Evolutionary conservation across 1,284 basidiomycete species (phyloP).

Genomic region (Meira miltonrushii): DNA sequence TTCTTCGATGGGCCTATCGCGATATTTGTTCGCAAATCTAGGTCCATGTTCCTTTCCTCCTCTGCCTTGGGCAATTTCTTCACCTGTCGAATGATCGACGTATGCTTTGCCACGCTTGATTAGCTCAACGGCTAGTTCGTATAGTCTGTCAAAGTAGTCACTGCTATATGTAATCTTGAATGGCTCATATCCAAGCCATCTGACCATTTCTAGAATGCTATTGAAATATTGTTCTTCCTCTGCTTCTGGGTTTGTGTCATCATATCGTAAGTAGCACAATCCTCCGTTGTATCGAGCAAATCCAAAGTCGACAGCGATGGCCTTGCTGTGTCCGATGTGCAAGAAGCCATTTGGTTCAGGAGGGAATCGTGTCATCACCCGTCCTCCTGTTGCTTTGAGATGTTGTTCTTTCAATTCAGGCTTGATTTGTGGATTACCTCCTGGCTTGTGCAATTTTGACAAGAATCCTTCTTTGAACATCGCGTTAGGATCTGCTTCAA

Average conservation of each 20-base stretch:
- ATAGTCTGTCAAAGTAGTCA: constrained; percentile 87
- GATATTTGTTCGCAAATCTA: constrained; percentile 79
- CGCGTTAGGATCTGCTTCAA: constrained; percentile 55
- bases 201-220: constrained; percentile 87
- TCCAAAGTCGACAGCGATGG: constrained; percentile 96
- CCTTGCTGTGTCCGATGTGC: constrained; percentile 93
- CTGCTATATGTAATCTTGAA: constrained; percentile 99
- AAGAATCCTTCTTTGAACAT: constrained; percentile 96
- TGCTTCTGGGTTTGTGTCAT: constrained; percentile 97
- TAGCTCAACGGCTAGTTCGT: constrained; percentile 83
- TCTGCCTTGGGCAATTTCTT: constrained; percentile 82
- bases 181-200: constrained; percentile 97
- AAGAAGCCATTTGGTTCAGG: constrained; percentile 97
- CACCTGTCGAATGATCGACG: constrained; percentile 90
- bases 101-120: constrained; percentile 89
- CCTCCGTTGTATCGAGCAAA: constrained; percentile 89
- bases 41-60: constrained; percentile 77
- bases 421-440: constrained; percentile 84
- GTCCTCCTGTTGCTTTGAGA: constrained; percentile 71
- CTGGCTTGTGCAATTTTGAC: constrained; percentile 84
- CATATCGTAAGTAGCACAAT: constrained; percentile 86
- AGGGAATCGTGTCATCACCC: constrained; percentile 93
- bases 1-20: constrained; percentile 75
- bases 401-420: constrained; percentile 75
- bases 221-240: constrained; percentile 95